Evolutionary conservation across 2,329 filamentous ascomycete species (phyloP), one percentile per base, ranked within the genome.

Genomic region (Claviceps humidiphila): DNA sequence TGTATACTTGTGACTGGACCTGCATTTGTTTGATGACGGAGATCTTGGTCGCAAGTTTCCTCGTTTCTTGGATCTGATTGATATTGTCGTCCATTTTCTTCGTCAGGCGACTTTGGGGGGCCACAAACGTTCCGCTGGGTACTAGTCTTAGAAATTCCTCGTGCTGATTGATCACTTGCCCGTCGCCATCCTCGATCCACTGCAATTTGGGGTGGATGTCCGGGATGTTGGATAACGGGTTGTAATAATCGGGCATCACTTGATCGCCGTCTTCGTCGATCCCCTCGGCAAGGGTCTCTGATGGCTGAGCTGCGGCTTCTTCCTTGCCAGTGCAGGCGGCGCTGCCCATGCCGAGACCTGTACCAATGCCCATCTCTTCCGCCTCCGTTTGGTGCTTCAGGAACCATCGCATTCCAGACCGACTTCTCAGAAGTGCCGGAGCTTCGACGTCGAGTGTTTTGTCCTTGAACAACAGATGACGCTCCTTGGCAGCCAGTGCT

Each of bases 21-120:
- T 98, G 93, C 93, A 98, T 98, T 71, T 98, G 93, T 72, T 97
- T 98, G 65, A 98, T 93, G 56, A 98, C 89, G 48, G 88, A 85
- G 65, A 98, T 95, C 70, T 97, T 98, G 11, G 89, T 89, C 61
- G 89, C 95, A 34, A 98, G 78, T 65, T 96, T 97, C 59, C 93
- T 80, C 0, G 93, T 98, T 62, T 97, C 91, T 66, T 98, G 93
- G 77, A 98, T 90, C 64, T 96, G 90, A 55, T 82, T 81, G 68
- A 97, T 88, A 60, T 98, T 98, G 52, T 82, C 80, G 59, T 96
- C 88, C 68, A 98, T 85, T 64, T 85, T 91, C 59, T 81, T 81
- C 1, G 85, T 76, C 39, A 98, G 70, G 51, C 77, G 78, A 64
- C 89, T 87, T 38, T 82, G 76, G 0, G 89, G 86, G 8, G 89